Percentiles rank a stretch among this genome's conserved stretches.
phyloP scores from a whole-genome alignment of 805 yeast genomes.

The Teunomyces kruisii region DNA sequence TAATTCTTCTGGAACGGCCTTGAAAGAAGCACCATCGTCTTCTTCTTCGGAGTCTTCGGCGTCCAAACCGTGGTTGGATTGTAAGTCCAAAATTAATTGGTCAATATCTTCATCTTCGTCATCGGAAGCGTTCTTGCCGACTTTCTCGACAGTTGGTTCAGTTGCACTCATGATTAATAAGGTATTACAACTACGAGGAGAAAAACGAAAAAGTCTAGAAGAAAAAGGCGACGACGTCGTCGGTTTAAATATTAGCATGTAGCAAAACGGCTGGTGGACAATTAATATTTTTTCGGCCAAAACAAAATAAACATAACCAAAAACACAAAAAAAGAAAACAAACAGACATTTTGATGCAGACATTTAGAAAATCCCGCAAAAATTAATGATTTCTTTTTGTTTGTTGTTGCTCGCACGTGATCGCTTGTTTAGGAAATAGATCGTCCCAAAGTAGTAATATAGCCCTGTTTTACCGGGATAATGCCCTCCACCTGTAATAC shows the following conservation, averaged over 20 bases:
- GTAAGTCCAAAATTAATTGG: slow-evolving; percentile 75
- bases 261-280: slow-evolving; percentile 4
- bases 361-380: slow-evolving; percentile 4
- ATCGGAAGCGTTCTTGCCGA: slow-evolving; percentile 50
- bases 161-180: slow-evolving; percentile 29
- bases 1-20: slow-evolving; percentile 83
- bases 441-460: background rate
- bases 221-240: slow-evolving; percentile 1
- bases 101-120: slow-evolving; percentile 57
- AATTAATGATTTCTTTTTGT: background rate
- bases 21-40: slow-evolving; percentile 42
- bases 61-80: slow-evolving; percentile 53
- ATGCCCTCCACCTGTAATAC: background rate
- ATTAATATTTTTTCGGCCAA: slow-evolving; percentile 2
- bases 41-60: slow-evolving; percentile 18
- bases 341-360: slow-evolving; percentile 1
- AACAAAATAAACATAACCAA: slow-evolving; percentile 3
- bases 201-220: slow-evolving; percentile 3
- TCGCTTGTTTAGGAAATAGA: background rate
- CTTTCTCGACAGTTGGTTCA: slow-evolving; percentile 58
- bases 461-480: slow-evolving; percentile 2
- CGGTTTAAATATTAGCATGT: slow-evolving; percentile 2
- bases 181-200: slow-evolving; percentile 5
- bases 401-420: slow-evolving; percentile 1
- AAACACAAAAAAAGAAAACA: slow-evolving; percentile 2